phyloP scores from a whole-genome alignment of 2,329 filamentous ascomycete genomes.

The Decorospora gaudefroyi region DNA sequence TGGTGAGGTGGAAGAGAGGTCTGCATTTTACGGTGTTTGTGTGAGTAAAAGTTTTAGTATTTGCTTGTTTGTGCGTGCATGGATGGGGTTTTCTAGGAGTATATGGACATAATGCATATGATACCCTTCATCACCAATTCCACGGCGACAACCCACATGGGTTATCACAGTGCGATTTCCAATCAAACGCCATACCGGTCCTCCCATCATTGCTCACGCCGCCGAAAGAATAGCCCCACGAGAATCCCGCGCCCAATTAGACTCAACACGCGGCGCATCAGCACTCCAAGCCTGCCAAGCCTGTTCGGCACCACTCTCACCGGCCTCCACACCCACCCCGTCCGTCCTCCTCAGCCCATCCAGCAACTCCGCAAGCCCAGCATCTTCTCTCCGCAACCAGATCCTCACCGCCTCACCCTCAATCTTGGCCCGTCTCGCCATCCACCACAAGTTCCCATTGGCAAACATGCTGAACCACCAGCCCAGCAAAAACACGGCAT shows the following conservation, averaged over 20 bases:
- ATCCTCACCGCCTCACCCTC: slow-evolving; percentile 32
- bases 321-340: not conserved
- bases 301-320: not conserved
- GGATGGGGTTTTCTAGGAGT: not conserved
- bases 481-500: slow-evolving; percentile 60
- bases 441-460: slow-evolving; percentile 35
- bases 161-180: too few species aligned
- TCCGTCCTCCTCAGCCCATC: not conserved
- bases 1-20: slow-evolving; percentile 54
- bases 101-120: not conserved
- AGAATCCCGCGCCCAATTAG: slow-evolving; percentile 2
- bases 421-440: slow-evolving; percentile 30
- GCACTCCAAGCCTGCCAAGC: not conserved
- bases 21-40: slow-evolving; percentile 1
- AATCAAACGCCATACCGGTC: too few species aligned
- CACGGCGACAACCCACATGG: too few species aligned
- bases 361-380: slow-evolving; percentile 13
- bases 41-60: not conserved
- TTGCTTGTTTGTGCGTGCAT: too few species aligned
- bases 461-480: slow-evolving; percentile 59
- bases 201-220: too few species aligned
- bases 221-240: too few species aligned
- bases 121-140: slow-evolving; percentile 1
- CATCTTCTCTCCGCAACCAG: slow-evolving; percentile 29
- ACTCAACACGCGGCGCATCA: not conserved